Base-by-base conservation (phyloP, 345 rosid genomes). In the Fremontodendron californicum region DNA sequence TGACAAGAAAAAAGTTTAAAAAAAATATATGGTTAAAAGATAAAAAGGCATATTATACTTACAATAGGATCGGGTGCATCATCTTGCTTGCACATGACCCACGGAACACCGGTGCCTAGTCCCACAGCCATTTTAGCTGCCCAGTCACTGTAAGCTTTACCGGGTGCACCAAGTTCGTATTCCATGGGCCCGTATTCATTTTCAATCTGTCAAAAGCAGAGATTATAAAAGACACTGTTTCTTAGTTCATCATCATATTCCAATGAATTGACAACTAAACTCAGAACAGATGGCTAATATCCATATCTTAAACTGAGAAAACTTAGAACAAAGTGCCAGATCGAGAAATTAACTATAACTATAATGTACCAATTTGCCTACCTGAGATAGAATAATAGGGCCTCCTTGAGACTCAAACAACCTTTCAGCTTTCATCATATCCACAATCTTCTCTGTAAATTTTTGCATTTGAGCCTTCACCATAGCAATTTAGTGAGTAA, bases 41-140 rank as follows among this genome's bases (percentile, higher is more conserved):
- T 39, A 66, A 78, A 61, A 39, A 78, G 52, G 51, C 69, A 51
- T 15, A 48, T 58, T 45, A 75, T 21, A 77, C 94, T 88, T 85
- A 92, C 99, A 83, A 94, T 73, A 82, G 98, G 96, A 87, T 94
- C 98, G 0, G 97, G 98, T 49, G 97, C 98, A 81, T 96, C 99
- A 85, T 96, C 99, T 90, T 96, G 98, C 88, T 96, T 96, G 94
- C 99, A 96, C 99, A 96, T 96, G 86, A 96, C 87, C 99, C 99
- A 96, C 13, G 99, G 98, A 85, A 96, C 99, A 81, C 98, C 99
- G 40, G 99, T 94, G 78, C 87, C 88, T 0, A 88, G 94, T 71
- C 93, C 94, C 81, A 94, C 94, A 57, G 98, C 99, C 99, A 96
- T 94, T 62, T 89, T 73, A 73, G 99, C 98, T 78, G 99, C 96